Evolutionary conservation across 2,329 filamentous ascomycete genomes (phyloP), one percentile per base, ranked within the genome.

Genomic region (Ophiostoma perfectum): DNA sequence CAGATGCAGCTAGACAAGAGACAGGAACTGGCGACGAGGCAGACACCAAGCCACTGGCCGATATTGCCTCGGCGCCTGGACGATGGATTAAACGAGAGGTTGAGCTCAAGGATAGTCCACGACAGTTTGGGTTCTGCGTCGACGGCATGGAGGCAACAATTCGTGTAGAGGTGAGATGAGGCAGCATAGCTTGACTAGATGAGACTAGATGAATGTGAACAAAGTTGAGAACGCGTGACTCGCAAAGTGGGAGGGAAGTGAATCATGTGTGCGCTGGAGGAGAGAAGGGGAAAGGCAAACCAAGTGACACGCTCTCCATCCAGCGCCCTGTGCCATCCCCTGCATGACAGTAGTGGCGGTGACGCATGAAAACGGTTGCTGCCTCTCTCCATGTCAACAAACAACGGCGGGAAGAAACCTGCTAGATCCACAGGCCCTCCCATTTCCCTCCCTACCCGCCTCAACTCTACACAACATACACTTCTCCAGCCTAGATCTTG

Each of bases 41-140:
- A 38, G 42, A 63, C 12, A 41, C 2, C n/a, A 11, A 9, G 6
- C 39, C 36, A 1, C 44, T 41, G 4, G 64, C 14, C 39, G 36
- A 52, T 5, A 41, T 14, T 6, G 58, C 47, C 38, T 77, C 80
- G 3, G n/a, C 39, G 38, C 60, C 60, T 11, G 86, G 84, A 0
- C 83, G 87, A 71, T 93, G 90, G 82, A 83, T 93, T 65, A 89
- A 88, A 77, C 83, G 93, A 69, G 92, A 96, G 77, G 88, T 93
- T 44, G 90, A 93, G 77, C 82, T 97, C 67, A 85, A 84, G 68
- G 89, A 94, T 74, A 90, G 92, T 12, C 93, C 92, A 9, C 87
- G 91, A 74, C 88, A 91, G 77, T 82, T 97, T 72, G 92, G 92
- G 1, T 94, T 92, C 74, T 92, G 89, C 78, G 87, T 97, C 69